Evolutionary conservation across 2,329 filamentous ascomycete genomes (phyloP), one percentile per base, ranked within the genome.

Genomic region (Endoconidiophora laricicola): DNA sequence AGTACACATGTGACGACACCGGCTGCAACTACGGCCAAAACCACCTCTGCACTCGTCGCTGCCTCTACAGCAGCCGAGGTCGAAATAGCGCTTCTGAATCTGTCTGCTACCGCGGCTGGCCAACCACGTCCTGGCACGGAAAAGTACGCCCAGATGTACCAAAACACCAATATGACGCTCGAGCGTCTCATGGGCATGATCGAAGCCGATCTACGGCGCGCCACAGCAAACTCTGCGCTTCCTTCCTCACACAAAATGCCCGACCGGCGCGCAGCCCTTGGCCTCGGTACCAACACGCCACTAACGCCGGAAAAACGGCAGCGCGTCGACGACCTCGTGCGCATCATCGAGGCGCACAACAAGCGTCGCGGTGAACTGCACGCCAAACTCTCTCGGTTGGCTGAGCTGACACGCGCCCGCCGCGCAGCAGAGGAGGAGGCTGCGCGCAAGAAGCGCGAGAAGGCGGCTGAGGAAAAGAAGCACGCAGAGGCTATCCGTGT

Each of bases 401-500:
- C 70, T 50, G 70, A 72, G 56, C 62, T 73, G 3, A 64, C 63
- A 16, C 62, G 70, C 51, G 71, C 70, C 24, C 70, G 67, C 23
- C 52, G 52, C 6, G 52, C 52, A 20, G 47, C 46, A 33, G 52
- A 53, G n/a, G 52, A 53, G 26, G 52, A 53, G 57, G 67, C 64
- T 52, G 69, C 69, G 6, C 69, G 70, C 61, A 69, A 71, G 57
- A 69, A 66, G 56, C 64, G 59, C 16, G 57, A 64, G 57, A 66
- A 59, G 58, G 61, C 56, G 55, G 62, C 61, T 58, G 66, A 64
- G 60, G 59, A 58, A 57, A 63, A 57, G 46, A 59, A 57, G 40
- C 60, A 47, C 4, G 52, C 44, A 1, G 47, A 53, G 38, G 51
- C 51, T 9, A 39, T 46, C 10, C 46, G 47, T 10, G 51, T 47